Percentiles rank a stretch among this genome's conserved stretches.
These are phyloP conservation scores for Tolypocladium ovalisporum DNA, from an alignment of 2,329 filamentous ascomycete species.

Conservation along the genomic window DNA sequence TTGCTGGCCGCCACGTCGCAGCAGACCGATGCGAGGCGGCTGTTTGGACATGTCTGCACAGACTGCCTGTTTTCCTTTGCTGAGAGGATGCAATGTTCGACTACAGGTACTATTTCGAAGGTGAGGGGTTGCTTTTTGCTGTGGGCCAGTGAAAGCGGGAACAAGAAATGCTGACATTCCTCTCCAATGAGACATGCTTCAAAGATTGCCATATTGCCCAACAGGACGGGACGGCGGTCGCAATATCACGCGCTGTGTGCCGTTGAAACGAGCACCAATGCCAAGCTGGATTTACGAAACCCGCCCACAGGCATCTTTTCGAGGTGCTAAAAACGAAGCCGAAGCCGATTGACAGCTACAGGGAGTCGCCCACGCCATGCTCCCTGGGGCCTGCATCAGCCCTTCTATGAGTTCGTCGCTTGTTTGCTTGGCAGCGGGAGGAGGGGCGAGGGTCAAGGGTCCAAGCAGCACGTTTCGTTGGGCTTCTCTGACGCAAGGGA, in stretches of 20 bases:
- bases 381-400: background rate
- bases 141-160: background rate
- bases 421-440: background rate
- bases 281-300: background rate
- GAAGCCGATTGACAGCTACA: background rate
- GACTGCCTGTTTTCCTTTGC: background rate
- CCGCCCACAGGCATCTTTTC: background rate
- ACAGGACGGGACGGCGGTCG: background rate
- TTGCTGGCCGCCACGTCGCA: background rate
- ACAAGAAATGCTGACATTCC: slow-evolving; percentile 2
- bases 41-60: background rate
- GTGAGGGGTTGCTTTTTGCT: slow-evolving; percentile 1
- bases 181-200: slow-evolving; percentile 1
- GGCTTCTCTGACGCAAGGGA: background rate
- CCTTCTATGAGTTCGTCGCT: background rate
- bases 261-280: slow-evolving; percentile 1
- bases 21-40: background rate
- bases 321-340: background rate
- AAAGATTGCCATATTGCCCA: background rate
- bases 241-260: background rate
- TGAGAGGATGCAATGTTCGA: background rate
- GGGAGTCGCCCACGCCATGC: background rate
- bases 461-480: background rate
- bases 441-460: background rate
- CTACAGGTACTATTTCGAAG: background rate